Conservation (phyloP, 805 yeast genomes). For the Ogataea saltuana region DNA sequence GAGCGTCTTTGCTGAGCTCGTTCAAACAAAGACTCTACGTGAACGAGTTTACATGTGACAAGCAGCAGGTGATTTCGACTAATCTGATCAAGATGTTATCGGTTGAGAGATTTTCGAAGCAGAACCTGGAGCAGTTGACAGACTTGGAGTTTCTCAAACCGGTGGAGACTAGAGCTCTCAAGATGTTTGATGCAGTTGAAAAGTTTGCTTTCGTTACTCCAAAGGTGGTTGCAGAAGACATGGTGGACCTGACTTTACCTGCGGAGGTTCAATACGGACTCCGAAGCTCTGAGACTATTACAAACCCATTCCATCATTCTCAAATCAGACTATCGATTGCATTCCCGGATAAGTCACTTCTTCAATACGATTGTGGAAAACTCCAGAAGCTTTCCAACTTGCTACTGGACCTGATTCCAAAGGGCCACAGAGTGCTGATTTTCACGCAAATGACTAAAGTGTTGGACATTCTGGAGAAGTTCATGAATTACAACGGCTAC, state of each 20-base stretch:
- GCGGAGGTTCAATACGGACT: constrained; percentile 34
- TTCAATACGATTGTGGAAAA: constrained; percentile 97
- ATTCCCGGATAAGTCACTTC: constrained; percentile 89
- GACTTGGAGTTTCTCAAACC: constrained; percentile 43
- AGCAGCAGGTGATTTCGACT: constrained; percentile 67
- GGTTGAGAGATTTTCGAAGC: constrained; percentile 29
- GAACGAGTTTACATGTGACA: constrained; percentile 64
- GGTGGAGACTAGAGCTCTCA: constrained; percentile 39
- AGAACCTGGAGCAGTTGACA: constrained; percentile 31
- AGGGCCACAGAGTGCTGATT: constrained; percentile 91
- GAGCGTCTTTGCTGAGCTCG: constrained; percentile 50
- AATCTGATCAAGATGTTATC: constrained; percentile 50
- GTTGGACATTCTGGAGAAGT: constrained; percentile 88
- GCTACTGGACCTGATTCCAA: constrained; percentile 72
- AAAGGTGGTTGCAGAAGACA: constrained; percentile 72
- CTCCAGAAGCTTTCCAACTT: constrained; percentile 79
- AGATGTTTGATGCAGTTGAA: constrained; percentile 56
- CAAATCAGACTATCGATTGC: constrained; percentile 89
- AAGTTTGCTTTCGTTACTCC: constrained; percentile 89
- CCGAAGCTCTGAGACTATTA: constrained; percentile 29
- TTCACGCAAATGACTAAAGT: constrained; percentile 99
- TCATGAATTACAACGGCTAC: constrained; percentile 91
- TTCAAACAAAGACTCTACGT: constrained; percentile 59
- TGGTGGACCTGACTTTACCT: constrained; percentile 55
- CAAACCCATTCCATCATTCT: constrained; percentile 69